Percentiles rank a stretch among this genome's conserved stretches.
Conservation (phyloP, 371 early-diverging fungal genomes). For the Mortierella sp. region DNA sequence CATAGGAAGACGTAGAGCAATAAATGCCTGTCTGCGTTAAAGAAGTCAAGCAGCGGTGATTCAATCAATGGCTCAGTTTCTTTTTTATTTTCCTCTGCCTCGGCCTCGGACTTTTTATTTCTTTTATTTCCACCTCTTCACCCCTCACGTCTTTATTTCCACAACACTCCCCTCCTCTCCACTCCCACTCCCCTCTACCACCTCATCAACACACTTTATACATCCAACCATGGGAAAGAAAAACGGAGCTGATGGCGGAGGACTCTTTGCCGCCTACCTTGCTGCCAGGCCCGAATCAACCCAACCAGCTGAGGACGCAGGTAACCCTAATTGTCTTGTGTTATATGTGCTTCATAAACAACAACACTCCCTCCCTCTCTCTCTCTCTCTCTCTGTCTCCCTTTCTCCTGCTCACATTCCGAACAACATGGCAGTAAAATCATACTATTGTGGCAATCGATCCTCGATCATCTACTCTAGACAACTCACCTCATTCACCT, state of each 20-base stretch:
- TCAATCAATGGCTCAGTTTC: neutral
- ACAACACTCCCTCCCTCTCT: neutral
- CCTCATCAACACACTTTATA: neutral
- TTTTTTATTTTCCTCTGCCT: neutral
- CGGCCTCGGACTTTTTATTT: neutral
- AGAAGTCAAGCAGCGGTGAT: too few relatives aligned
- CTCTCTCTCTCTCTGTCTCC: neutral
- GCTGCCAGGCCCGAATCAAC: constrained; percentile 43
- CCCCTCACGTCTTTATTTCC: neutral
- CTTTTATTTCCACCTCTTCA: neutral
- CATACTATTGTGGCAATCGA: neutral
- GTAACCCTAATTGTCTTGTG: constrained; percentile 1
- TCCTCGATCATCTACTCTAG: neutral
- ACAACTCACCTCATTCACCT: neutral
- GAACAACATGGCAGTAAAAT: neutral
- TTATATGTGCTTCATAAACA: neutral
- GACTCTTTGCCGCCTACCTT: constrained; percentile 52
- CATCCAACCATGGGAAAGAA: constrained; percentile 51
- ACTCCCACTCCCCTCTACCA: neutral
- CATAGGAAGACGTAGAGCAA: neutral
- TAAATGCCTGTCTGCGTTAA: too few relatives aligned
- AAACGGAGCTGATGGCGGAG: constrained; percentile 34
- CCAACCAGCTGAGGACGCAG: constrained; percentile 14
- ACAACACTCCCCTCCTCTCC: neutral
- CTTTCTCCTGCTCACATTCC: neutral